Conservation (phyloP, 1,284 basidiomycete genomes). For the Porogramme epimiltina region DNA sequence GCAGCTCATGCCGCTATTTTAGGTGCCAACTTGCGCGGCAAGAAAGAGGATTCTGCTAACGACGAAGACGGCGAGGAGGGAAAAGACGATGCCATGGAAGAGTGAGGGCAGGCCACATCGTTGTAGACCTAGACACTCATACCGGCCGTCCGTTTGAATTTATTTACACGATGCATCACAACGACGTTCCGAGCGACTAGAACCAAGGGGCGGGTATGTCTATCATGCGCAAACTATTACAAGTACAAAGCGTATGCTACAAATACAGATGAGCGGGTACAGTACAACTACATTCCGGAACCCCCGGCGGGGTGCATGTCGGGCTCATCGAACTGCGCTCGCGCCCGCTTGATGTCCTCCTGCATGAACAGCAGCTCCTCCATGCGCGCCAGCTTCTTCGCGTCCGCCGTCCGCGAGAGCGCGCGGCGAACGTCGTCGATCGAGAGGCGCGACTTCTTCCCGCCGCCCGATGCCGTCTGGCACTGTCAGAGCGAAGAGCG, state of each 20-base stretch:
- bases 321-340: slow-evolving; percentile 74
- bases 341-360: slow-evolving; percentile 88
- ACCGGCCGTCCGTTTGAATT: no score
- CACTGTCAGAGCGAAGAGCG: no score
- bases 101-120: no score
- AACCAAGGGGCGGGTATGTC: no score
- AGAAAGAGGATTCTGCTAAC: slow-evolving; percentile 26
- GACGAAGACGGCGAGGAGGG: slow-evolving; percentile 31
- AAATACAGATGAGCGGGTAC: neutral
- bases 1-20: no score
- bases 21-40: slow-evolving; percentile 55
- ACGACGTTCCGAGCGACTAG: no score
- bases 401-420: slow-evolving; percentile 75
- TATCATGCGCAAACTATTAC: slow-evolving; percentile 6
- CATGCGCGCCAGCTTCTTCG: slow-evolving; percentile 86
- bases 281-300: slow-evolving; percentile 34
- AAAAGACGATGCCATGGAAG: slow-evolving; percentile 66
- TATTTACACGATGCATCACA: no score
- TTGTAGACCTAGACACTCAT: no score
- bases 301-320: slow-evolving; percentile 58
- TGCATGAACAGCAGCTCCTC: slow-evolving; percentile 91
- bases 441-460: slow-evolving; percentile 70
- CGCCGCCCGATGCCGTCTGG: slow-evolving; percentile 66
- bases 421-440: slow-evolving; percentile 81
- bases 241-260: slow-evolving; percentile 13